Conservation (phyloP, 441 rosid genomes). For the Brassica balearica region DNA sequence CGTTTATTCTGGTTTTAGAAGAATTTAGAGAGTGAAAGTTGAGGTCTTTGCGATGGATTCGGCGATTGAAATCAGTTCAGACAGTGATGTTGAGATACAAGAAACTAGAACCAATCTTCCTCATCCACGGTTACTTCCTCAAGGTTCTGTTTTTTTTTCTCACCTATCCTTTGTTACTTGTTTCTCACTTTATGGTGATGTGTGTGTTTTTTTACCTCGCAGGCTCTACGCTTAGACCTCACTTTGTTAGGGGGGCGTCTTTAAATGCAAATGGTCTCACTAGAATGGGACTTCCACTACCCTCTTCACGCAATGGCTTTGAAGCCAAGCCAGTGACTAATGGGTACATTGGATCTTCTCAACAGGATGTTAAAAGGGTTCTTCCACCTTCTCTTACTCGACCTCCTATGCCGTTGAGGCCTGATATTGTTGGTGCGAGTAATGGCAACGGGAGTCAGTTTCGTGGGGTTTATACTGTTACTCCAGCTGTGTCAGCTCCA, state of each 20-base stretch:
- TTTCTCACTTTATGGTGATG: not conserved
- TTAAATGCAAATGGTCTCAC: conserved; percentile 24
- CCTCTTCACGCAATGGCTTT: conserved; percentile 26
- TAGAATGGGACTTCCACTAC: conserved; percentile 45
- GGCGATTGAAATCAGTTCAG: conserved; percentile 61
- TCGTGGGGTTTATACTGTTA: conserved; percentile 45
- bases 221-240: conserved; percentile 49
- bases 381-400: conserved; percentile 54
- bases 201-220: conserved; percentile 25
- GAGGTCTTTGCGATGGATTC: conserved; percentile 39
- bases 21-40: conserved; percentile 19
- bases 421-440: conserved; percentile 49
- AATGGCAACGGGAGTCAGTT: conserved; percentile 46
- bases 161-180: conserved; percentile 27
- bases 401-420: conserved; percentile 47
- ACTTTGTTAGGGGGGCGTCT: conserved; percentile 13
- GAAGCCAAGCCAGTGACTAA: conserved; percentile 6
- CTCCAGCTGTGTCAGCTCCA: conserved; percentile 49
- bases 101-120: conserved; percentile 41
- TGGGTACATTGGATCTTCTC: conserved; percentile 38
- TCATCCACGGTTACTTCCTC: conserved; percentile 29
- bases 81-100: conserved; percentile 60
- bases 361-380: conserved; percentile 66
- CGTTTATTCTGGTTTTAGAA: not conserved
- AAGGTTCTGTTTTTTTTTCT: conserved; percentile 22